Conservation (phyloP, 2,329 filamentous ascomycete species). For the Fusarium fracticaudum region DNA sequence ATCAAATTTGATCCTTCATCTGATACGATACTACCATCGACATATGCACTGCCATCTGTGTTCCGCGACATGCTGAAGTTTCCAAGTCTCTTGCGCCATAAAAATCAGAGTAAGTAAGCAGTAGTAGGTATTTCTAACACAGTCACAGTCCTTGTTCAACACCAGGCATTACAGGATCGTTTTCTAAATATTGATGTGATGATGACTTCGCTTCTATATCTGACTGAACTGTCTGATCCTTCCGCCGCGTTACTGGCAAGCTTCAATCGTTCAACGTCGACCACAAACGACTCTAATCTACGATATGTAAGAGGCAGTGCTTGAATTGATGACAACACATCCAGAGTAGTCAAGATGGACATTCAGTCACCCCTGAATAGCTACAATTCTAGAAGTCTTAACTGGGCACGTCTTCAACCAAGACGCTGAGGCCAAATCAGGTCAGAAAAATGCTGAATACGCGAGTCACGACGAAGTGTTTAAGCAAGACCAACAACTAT, state of each 20-base stretch:
- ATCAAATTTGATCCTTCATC: fast-evolving
- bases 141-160: not conserved
- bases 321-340: not conserved
- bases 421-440: not conserved
- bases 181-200: not conserved
- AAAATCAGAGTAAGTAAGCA: fast-evolving
- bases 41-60: not conserved
- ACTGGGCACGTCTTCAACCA: fast-evolving
- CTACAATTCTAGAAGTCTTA: too few relatives aligned
- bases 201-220: too few relatives aligned
- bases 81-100: not conserved
- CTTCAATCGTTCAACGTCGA: not conserved
- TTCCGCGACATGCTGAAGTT: fast-evolving
- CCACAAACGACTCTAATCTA: not conserved
- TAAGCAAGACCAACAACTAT: not conserved
- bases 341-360: not conserved
- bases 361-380: fast-evolving
- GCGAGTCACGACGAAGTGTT: not conserved
- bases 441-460: too few relatives aligned
- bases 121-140: fast-evolving
- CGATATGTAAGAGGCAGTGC: not conserved
- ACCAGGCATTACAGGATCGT: fast-evolving
- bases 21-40: fast-evolving
- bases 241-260: fast-evolving
- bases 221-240: fast-evolving